These are phyloP conservation scores for Alternaria consortialis DNA, from an alignment of 2,329 filamentous ascomycete species.

Conservation along the genomic window DNA sequence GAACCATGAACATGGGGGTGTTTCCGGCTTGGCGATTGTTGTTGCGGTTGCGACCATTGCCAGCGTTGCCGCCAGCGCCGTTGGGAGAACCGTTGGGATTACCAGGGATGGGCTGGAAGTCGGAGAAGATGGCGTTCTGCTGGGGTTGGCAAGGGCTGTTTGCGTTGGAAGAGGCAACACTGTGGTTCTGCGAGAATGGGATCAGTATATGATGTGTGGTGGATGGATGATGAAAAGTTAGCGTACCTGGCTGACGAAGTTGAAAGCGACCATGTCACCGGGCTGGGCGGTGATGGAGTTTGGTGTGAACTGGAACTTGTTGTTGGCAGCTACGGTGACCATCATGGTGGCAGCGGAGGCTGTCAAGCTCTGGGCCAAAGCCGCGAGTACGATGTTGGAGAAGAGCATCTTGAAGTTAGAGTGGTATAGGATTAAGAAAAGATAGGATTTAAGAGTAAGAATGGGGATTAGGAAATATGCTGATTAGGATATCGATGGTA, in stretches of 20 bases:
- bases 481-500: not conserved
- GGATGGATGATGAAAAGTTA: not conserved
- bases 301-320: conserved; percentile 42
- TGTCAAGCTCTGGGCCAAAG: conserved; percentile 35
- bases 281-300: conserved; percentile 38
- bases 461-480: not conserved
- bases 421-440: not conserved
- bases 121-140: conserved; percentile 38
- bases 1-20: conserved; percentile 40
- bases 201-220: not conserved
- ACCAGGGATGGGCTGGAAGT: conserved; percentile 37
- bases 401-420: conserved; percentile 33
- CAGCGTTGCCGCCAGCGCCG: conserved; percentile 19
- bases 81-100: conserved; percentile 16
- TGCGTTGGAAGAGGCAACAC: conserved; percentile 36
- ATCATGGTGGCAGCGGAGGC: conserved; percentile 41
- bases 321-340: conserved; percentile 44
- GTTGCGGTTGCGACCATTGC: conserved; percentile 29
- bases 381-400: conserved; percentile 29
- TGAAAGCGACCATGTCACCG: conserved; percentile 41
- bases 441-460: conserved; percentile 5
- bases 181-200: conserved; percentile 34
- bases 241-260: conserved; percentile 33
- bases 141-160: conserved; percentile 38
- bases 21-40: conserved; percentile 34